These are phyloP conservation scores for Persicaria maculosa DNA, from an alignment of 148 eudicot genomes.

Conservation along the genomic window DNA sequence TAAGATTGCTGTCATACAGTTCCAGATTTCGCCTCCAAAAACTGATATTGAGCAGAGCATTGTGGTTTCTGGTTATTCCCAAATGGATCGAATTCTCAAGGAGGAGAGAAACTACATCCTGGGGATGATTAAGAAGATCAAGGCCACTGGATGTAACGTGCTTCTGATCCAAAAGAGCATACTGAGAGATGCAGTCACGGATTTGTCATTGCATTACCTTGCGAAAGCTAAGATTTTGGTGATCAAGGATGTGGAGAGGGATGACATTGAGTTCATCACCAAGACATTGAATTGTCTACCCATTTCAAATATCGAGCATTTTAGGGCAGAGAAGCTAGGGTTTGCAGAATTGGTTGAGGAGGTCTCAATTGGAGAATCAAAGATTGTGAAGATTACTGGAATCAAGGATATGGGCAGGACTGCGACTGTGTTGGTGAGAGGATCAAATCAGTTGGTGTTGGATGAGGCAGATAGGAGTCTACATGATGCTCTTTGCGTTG, in stretches of 20 bases:
- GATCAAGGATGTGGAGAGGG: slow-evolving; percentile 89
- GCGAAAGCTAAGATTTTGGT: slow-evolving; percentile 96
- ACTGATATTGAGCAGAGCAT: slow-evolving; percentile 96
- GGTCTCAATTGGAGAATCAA: slow-evolving; percentile 74
- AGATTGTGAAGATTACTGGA: slow-evolving; percentile 83
- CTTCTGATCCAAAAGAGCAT: slow-evolving; percentile 96
- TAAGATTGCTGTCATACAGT: slow-evolving; percentile 86
- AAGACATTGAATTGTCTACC: slow-evolving; percentile 93
- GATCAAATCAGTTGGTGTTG: slow-evolving; percentile 81
- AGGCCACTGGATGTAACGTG: slow-evolving; percentile 88
- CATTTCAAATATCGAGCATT: slow-evolving; percentile 88
- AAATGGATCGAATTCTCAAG: slow-evolving; percentile 94
- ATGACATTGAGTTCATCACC: slow-evolving; percentile 94
- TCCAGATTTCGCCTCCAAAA: slow-evolving; percentile 91
- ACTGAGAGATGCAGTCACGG: slow-evolving; percentile 94
- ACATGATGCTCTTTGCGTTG: slow-evolving; percentile 98
- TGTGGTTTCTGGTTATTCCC: slow-evolving; percentile 83
- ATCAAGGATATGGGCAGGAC: slow-evolving; percentile 94
- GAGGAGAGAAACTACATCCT: slow-evolving; percentile 92
- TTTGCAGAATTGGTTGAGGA: slow-evolving; percentile 86
- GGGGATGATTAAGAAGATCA: slow-evolving; percentile 94
- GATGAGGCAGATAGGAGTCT: slow-evolving; percentile 97
- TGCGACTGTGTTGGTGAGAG: slow-evolving; percentile 80
- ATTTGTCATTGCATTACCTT: slow-evolving; percentile 87
- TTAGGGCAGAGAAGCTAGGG: slow-evolving; percentile 84